Evolutionary conservation across 2,329 filamentous ascomycete species (phyloP), one percentile per base, ranked within the genome.

Genomic region (Furcasterigmium furcatum): DNA sequence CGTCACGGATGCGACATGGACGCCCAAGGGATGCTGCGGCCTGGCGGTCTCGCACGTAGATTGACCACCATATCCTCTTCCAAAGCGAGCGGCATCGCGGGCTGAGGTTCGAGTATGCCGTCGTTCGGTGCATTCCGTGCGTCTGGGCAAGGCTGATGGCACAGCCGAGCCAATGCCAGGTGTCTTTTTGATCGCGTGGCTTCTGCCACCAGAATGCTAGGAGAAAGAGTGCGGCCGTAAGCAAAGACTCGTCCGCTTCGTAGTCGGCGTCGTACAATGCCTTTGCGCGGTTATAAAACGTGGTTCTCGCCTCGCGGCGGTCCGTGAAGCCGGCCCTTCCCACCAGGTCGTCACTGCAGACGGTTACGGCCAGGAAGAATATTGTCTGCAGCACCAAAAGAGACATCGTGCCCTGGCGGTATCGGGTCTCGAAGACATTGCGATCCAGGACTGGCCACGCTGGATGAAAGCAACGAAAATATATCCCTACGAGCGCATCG

Each of bases 1-100:
- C 63, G 27, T 67, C 63, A 41, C 65, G 51, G 19, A 68, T 66
- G 14, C 65, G 56, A 32, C 63, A 65, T 0, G 63, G 65, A 3
- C 66, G 49, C 0, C 65, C 64, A 0, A 66, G 48, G 1, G 64
- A 62, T 9, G 63, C 63, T 3, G 64, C 62, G 2, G 62, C 61
- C 41, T 67, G 65, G 20, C 63, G 51, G 38, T 68, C 65, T 12
- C 64, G 58, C 30, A 47, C 46, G n/a, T 47, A 47, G 4, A 47
- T 47, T 3, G 46, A 41, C 42, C 38, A 47, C 46, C 46, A 47
- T 1, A 47, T 38, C 12, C 46, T 35, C 18, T 38, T 47, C 7
- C 46, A 45, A 1, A 47, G 9, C 12, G 46, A 47, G 14, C 22
- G 32, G 4, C 14, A 20, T 4, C 30, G 20, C 4, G 46, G 32